These are phyloP conservation scores for Ceratocystis papillata DNA, from an alignment of 2,329 filamentous ascomycete genomes.

Conservation along the genomic window DNA sequence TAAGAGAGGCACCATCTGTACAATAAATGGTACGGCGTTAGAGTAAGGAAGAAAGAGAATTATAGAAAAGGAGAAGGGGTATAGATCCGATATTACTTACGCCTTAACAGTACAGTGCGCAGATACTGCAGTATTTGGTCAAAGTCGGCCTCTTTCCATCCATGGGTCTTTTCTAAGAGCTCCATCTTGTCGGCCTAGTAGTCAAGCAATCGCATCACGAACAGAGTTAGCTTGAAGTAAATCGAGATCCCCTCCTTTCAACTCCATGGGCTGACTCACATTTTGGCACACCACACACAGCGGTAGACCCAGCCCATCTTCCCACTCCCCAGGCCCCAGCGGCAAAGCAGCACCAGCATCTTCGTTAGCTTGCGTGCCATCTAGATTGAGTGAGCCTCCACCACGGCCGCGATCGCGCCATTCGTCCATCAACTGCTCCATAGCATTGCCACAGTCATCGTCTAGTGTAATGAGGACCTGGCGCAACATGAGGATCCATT, in stretches of 20 bases:
- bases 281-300: conserved; percentile 95
- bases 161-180: conserved; percentile 72
- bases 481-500: conserved; percentile 78
- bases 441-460: conserved; percentile 63
- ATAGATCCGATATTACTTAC: conserved; percentile 43
- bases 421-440: conserved; percentile 74
- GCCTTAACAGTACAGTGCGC: conserved; percentile 76
- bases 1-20: conserved; percentile 68
- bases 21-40: background rate
- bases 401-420: conserved; percentile 68
- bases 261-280: conserved; percentile 40
- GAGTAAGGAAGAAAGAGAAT: conserved; percentile 24
- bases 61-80: background rate
- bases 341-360: conserved; percentile 63
- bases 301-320: conserved; percentile 75
- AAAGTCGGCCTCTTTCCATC: conserved; percentile 94
- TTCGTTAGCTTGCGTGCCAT: conserved; percentile 49
- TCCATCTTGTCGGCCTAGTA: conserved; percentile 76
- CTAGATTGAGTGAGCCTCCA: conserved; percentile 50
- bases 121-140: conserved; percentile 91
- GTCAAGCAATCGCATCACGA: background rate
- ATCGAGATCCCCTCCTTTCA: background rate
- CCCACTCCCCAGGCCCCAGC: conserved; percentile 82
- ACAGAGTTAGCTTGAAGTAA: background rate
- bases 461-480: conserved; percentile 64